Conservation (phyloP, 805 yeast genomes). For the Starmera pachycereana region DNA sequence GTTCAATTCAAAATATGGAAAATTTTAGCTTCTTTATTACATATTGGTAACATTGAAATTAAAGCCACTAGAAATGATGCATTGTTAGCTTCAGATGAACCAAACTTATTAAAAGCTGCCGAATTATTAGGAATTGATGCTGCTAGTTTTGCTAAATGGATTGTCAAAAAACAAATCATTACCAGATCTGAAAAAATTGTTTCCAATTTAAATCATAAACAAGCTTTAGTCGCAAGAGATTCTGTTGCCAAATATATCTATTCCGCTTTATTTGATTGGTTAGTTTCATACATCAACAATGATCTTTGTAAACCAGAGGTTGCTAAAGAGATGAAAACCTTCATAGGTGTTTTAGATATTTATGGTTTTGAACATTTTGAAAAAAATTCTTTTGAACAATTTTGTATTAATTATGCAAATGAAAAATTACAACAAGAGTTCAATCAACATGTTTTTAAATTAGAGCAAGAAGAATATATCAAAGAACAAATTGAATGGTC, state of each 20-base stretch:
- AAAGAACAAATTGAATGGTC: slow-evolving; percentile 94
- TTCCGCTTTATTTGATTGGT: slow-evolving; percentile 91
- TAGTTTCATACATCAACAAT: slow-evolving; percentile 71
- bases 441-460: slow-evolving; percentile 92
- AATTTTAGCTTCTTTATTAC: slow-evolving; percentile 79
- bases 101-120: slow-evolving; percentile 72
- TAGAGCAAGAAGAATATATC: slow-evolving; percentile 93
- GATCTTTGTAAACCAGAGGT: slow-evolving; percentile 75
- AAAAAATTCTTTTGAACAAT: slow-evolving; percentile 90
- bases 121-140: slow-evolving; percentile 77
- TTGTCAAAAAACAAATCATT: slow-evolving; percentile 79
- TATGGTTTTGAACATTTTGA: slow-evolving; percentile 97
- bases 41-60: slow-evolving; percentile 86
- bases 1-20: slow-evolving; percentile 63
- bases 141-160: slow-evolving; percentile 73
- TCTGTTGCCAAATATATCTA: slow-evolving; percentile 95
- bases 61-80: slow-evolving; percentile 82
- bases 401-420: slow-evolving; percentile 93
- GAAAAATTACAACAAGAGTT: slow-evolving; percentile 96
- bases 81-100: slow-evolving; percentile 74
- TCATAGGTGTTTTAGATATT: slow-evolving; percentile 94
- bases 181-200: slow-evolving; percentile 91
- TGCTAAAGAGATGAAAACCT: slow-evolving; percentile 46
- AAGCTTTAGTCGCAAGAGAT: slow-evolving; percentile 86
- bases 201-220: slow-evolving; percentile 70